Evolutionary conservation across 306 rosid species (phyloP), one percentile per base, ranked within the genome.

Genomic region (Vigna hirtella): DNA sequence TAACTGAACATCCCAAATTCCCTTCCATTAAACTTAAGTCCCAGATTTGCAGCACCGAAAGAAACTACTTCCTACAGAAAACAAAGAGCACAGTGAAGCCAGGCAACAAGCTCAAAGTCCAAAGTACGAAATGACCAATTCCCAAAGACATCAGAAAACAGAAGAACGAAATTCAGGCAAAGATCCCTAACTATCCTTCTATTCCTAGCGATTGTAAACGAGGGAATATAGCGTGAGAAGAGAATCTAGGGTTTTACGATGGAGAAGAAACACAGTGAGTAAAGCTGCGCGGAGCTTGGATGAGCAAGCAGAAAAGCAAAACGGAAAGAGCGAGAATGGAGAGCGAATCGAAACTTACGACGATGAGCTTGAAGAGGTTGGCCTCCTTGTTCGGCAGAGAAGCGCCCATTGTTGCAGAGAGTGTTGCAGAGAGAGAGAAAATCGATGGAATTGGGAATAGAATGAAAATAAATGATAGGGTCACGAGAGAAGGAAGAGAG

Each of bases 321-420:
- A 0, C 0, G 14, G 2, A 49, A n/a, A 51, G 14, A 22, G n/a
- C 10, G 18, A 14, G 3, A 47, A 32, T 40, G 74, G 48, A 42
- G 30, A 71, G 43, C 32, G 47, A 79, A 87, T 80, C 86, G 88
- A 74, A 77, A 85, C 92, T 94, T 90, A 92, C 85, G 69, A 94
- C 98, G 83, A 94, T 92, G 87, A 92, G 97, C 93, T 94, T 94
- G 98, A 94, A 94, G 90, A 94, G 98, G 86, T 92, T 94, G 79
- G 95, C 93, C 89, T 94, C 98, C 70, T 89, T 94, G 15, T 93
- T 83, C 40, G 97, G 98, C 24, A 94, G 93, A 9, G 98, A 88
- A 81, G 97, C 97, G 63, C 95, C 97, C 98, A 94, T 94, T 89
- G 90, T 18, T 59, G 58, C 13, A 6, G 75, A 7, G 26, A 6